Base-by-base conservation (phyloP, 1,284 basidiomycete genomes). In the Fistulina hepatica region DNA sequence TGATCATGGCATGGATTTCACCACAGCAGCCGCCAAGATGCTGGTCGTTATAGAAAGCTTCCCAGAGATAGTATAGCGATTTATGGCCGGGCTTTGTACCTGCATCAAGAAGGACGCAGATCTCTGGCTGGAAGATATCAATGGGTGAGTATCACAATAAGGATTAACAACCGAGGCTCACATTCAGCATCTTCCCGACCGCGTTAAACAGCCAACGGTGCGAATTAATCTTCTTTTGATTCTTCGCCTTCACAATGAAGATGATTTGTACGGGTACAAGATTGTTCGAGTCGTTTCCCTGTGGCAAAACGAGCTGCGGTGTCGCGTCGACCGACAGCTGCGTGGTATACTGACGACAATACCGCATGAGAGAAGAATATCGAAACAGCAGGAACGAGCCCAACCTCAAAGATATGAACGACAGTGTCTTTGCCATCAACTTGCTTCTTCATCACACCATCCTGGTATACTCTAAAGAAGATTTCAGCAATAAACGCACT, bases 181-280 rank as follows among this genome's bases (percentile, higher is more conserved):
- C 81, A 49, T 86, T 67, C 35, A 95, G 62, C 51, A 88, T 84
- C 46, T 70, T 74, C 0, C 91, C 93, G 39, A 98, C 81, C 6
- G 90, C 94, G 52, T 97, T 97, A 71, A 98, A 98, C 21, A 98
- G 70, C 94, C 94, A 98, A 35, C 94, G 79, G 58, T 93, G 90
- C 44, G 83, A 90, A 54, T 94, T 95, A 64, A 95, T 94, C 68
- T 95, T 95, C 69, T 95, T 95, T 54, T 91, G 82, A 60, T 97
- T 97, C 66, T 95, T 90, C 23, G 91, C 90, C 63, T 97, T 97
- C 49, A 97, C 65, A 40, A 92, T 81, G 46, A 97, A 77, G 47
- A 97, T 95, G 50, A 97, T 85, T 56, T 95, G 91, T 2, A 97
- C 92, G 0, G 94, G 94, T 2, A 97, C 83, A 16, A 97, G 59